phyloP scores from a whole-genome alignment of 2,329 filamentous ascomycete species.

The Botrytis pseudocinerea region DNA sequence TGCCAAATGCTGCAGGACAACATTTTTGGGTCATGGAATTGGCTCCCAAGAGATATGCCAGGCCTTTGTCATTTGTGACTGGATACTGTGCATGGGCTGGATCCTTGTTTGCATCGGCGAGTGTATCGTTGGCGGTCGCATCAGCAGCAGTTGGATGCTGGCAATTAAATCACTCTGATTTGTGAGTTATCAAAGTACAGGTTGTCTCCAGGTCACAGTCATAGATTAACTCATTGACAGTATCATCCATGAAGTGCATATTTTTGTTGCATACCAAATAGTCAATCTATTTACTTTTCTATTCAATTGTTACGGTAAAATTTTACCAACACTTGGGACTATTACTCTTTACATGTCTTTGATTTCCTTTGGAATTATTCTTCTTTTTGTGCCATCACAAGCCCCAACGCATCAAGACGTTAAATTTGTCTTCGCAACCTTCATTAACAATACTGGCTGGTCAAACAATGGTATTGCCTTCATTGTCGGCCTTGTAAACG shows the following conservation, averaged over 20 bases:
- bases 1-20: slow-evolving; percentile 24
- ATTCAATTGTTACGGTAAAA: slow-evolving; percentile 20
- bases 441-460: slow-evolving; percentile 25
- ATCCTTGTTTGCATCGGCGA: slow-evolving; percentile 20
- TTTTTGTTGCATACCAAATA: slow-evolving; percentile 22
- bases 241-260: slow-evolving; percentile 13
- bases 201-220: background rate
- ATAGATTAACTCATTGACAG: background rate
- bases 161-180: slow-evolving; percentile 16
- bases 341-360: slow-evolving; percentile 21
- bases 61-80: slow-evolving; percentile 18
- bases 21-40: slow-evolving; percentile 23
- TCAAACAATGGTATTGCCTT: slow-evolving; percentile 23
- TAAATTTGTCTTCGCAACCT: slow-evolving; percentile 25
- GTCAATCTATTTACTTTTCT: slow-evolving; percentile 19
- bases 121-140: slow-evolving; percentile 18
- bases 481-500: slow-evolving; percentile 22
- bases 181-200: slow-evolving; percentile 1
- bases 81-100: slow-evolving; percentile 23
- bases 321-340: slow-evolving; percentile 18
- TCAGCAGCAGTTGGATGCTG: slow-evolving; percentile 20
- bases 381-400: slow-evolving; percentile 11
- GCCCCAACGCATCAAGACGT: slow-evolving; percentile 21
- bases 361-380: slow-evolving; percentile 14
- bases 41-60: slow-evolving; percentile 21